Base-by-base conservation (phyloP, 2,329 filamentous ascomycete species). In the Metarhizium humberi region DNA sequence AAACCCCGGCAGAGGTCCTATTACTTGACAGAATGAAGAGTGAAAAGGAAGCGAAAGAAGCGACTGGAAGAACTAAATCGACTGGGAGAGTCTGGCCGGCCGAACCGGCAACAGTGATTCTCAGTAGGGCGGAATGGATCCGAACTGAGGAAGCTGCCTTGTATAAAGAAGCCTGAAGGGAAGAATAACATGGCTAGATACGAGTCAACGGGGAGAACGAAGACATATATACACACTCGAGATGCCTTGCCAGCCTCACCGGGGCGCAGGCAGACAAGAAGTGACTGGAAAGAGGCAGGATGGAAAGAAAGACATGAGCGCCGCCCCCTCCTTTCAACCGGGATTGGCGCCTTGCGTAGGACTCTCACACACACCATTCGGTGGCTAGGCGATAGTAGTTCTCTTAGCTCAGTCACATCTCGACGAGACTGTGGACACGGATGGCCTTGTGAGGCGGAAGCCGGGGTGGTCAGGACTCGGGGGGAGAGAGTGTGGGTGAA, bases 41-140 rank as follows among this genome's bases (percentile, higher is more conserved):
- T 7, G 30, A 36, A 36, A 18, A 34, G 18, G 36, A 20, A 34
- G 43, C 18, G 11, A 30, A 29, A 32, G 25, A 43, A 52, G 51
- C 18, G 45, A 55, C 36, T 45, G 53, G 25, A 47, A 45, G 52
- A 52, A 48, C 40, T n/a, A 34, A 47, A 51, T 25, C 20, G 48
- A 45, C 45, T 30, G 36, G 30, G 18, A 38, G 53, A 34, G 50
- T 40, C 7, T 20, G 47, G 47, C 54, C 54, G 54, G 51, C 51
- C 46, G 30, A 30, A 46, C 51, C 46, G 54, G 46, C 54, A 34
- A 56, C 47, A 34, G 45, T 56, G 36, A 34, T 47, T 55, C 38
- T 56, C 51, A 53, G 51, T 25, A 38, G 14, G 46, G 8, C 34
- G 46, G 49, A 32, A 6, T 16, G 20, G 4, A 20, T 51, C 53